phyloP scores from a whole-genome alignment of 2,329 filamentous ascomycete species.

The Fusarium falciforme region DNA sequence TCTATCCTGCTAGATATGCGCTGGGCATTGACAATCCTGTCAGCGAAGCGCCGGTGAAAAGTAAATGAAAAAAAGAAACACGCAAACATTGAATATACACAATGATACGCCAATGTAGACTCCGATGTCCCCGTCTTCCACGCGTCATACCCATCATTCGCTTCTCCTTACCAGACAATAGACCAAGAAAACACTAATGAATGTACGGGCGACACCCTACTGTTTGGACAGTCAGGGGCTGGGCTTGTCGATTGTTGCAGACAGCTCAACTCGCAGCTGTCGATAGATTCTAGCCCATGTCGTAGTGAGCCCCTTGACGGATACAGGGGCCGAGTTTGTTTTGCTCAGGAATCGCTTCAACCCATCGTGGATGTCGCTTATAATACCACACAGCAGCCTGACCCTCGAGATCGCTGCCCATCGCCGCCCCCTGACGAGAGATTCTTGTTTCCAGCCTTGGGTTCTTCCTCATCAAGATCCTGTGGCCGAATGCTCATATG shows the following conservation, averaged over 20 bases:
- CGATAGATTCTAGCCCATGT: slow-evolving; percentile 6
- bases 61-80: slow-evolving; percentile 38
- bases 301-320: slow-evolving; percentile 13
- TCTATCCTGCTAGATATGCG: slow-evolving; percentile 50
- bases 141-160: slow-evolving; percentile 37
- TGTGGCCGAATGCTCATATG: slow-evolving; percentile 94
- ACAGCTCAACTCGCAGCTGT: slow-evolving; percentile 10
- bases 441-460: slow-evolving; percentile 71
- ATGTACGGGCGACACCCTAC: slow-evolving; percentile 14
- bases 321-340: slow-evolving; percentile 1
- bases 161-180: slow-evolving; percentile 38
- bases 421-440: slow-evolving; percentile 55
- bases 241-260: slow-evolving; percentile 3
- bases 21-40: slow-evolving; percentile 23
- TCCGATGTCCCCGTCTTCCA: slow-evolving; percentile 44
- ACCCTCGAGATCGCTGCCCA: slow-evolving; percentile 54
- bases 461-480: slow-evolving; percentile 85
- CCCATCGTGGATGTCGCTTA: slow-evolving; percentile 43
- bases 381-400: slow-evolving; percentile 65
- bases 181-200: slow-evolving; percentile 40
- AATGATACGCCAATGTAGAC: slow-evolving; percentile 44
- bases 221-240: slow-evolving; percentile 2
- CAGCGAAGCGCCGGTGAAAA: slow-evolving; percentile 28
- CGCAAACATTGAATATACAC: slow-evolving; percentile 44
- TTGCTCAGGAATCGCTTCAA: slow-evolving; percentile 11